Percentiles rank a stretch among this genome's conserved stretches.
phyloP scores from a whole-genome alignment of 139 green algal species.

The Chlorella sp. region DNA sequence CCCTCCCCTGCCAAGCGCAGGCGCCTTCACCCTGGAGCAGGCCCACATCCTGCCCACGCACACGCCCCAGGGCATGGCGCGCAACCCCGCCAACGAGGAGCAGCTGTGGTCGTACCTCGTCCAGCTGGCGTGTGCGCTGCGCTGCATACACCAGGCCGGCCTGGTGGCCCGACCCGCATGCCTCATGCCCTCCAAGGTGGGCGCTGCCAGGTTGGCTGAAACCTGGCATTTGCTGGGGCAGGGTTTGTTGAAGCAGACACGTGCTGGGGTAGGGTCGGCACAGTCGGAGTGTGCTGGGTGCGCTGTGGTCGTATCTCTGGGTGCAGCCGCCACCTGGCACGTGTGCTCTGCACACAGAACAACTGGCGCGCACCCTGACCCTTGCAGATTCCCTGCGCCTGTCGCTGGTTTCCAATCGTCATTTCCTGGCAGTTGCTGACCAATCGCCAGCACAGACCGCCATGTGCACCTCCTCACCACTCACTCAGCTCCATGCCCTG shows the following conservation, averaged over 20 bases:
- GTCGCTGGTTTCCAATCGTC: too few species aligned
- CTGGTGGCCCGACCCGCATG: constrained; percentile 58
- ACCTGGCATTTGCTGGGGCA: too few species aligned
- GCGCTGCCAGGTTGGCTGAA: background rate
- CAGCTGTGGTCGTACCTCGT: constrained; percentile 88
- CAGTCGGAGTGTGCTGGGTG: too few species aligned
- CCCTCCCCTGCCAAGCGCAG: constrained; percentile 10
- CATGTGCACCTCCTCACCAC: background rate
- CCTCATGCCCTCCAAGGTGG: constrained; percentile 83
- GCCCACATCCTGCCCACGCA: constrained; percentile 52
- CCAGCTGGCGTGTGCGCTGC: constrained; percentile 75
- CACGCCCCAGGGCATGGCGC: constrained; percentile 40
- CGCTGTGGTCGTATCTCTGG: too few species aligned
- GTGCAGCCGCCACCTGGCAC: too few species aligned
- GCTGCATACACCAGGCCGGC: constrained; percentile 74
- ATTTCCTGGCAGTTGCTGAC: background rate
- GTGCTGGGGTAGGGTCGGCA: background rate
- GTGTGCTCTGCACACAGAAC: background rate
- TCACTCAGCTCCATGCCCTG: background rate
- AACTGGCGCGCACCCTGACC: too few species aligned
- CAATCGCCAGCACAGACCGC: background rate
- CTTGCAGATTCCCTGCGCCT: too few species aligned
- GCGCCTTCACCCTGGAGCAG: constrained; percentile 64
- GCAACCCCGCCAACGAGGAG: constrained; percentile 69
- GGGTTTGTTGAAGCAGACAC: too few species aligned